Percentiles rank a stretch among this genome's conserved stretches.
Evolutionary conservation across 2,329 filamentous ascomycete species (phyloP).

Genomic region (Sclerotinia glacialis): DNA sequence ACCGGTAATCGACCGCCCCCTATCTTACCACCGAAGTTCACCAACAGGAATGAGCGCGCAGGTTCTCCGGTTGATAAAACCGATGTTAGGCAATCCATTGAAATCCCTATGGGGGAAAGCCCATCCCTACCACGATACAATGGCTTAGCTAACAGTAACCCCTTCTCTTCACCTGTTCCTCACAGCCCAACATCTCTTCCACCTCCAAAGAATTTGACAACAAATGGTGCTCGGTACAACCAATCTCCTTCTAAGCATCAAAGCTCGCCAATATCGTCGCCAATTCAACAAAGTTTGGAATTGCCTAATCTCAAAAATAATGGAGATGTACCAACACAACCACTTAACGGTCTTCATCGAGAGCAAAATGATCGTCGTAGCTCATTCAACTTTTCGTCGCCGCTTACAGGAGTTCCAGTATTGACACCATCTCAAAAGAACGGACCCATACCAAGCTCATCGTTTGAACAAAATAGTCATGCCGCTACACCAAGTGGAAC

Average conservation of each 20-base stretch:
- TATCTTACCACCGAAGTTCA: slow-evolving; percentile 15
- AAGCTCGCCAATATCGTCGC: slow-evolving; percentile 20
- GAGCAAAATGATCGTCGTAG: slow-evolving; percentile 31
- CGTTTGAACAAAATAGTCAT: slow-evolving; percentile 23
- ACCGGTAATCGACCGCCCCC: slow-evolving; percentile 11
- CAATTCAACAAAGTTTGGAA: slow-evolving; percentile 23
- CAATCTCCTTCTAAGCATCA: slow-evolving; percentile 21
- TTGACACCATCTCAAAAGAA: slow-evolving; percentile 34
- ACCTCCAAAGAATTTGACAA: slow-evolving; percentile 35
- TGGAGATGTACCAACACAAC: slow-evolving; percentile 19
- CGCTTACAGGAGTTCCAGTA: slow-evolving; percentile 34
- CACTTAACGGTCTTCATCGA: slow-evolving; percentile 26
- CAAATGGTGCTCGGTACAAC: slow-evolving; percentile 28
- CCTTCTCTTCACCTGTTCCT: slow-evolving; percentile 38
- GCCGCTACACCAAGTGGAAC: slow-evolving; percentile 18
- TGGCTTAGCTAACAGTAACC: slow-evolving; percentile 25
- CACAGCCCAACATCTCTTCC: slow-evolving; percentile 39
- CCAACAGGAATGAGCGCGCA: slow-evolving; percentile 24
- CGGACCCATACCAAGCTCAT: slow-evolving; percentile 23
- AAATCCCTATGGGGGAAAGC: slow-evolving; percentile 5
- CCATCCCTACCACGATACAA: slow-evolving; percentile 20
- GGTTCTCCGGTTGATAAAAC: slow-evolving; percentile 27
- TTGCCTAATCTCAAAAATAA: slow-evolving; percentile 24
- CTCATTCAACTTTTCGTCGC: slow-evolving; percentile 36
- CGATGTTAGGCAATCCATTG: slow-evolving; percentile 1